These are phyloP conservation scores for Suhomyces emberorum DNA, from an alignment of 805 yeast species.

Conservation along the genomic window DNA sequence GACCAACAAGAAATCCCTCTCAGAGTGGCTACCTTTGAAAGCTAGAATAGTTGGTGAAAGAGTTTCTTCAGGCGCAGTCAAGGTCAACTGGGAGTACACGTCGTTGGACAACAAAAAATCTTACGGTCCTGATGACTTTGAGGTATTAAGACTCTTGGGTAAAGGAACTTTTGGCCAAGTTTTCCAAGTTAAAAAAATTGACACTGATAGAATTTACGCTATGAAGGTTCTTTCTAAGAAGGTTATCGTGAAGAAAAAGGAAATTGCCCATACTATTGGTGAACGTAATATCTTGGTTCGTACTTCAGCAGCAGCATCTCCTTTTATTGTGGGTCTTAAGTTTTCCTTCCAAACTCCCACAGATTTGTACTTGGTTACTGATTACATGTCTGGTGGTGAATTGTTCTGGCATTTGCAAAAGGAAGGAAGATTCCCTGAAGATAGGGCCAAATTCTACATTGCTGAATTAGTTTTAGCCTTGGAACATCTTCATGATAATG, in stretches of 20 bases:
- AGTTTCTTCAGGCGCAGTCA: constrained; percentile 71
- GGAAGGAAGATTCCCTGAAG: constrained; percentile 91
- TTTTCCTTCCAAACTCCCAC: constrained; percentile 94
- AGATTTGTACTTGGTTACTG: constrained; percentile 90
- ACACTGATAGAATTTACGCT: constrained; percentile 88
- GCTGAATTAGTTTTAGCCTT: constrained; percentile 92
- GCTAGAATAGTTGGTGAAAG: constrained; percentile 74
- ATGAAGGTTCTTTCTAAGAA: constrained; percentile 96
- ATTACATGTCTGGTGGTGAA: constrained; percentile 98
- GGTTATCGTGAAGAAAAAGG: constrained; percentile 94
- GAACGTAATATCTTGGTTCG: constrained; percentile 93
- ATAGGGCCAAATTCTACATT: constrained; percentile 92
- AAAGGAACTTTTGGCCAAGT: constrained; percentile 98
- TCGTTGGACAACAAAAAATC: constrained; percentile 66
- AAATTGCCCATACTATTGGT: constrained; percentile 96
- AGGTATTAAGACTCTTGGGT: constrained; percentile 84
- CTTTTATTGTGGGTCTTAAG: constrained; percentile 94
- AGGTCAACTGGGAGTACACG: constrained; percentile 67
- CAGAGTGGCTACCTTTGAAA: constrained; percentile 72
- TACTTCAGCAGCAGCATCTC: constrained; percentile 81
- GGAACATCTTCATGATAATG: constrained; percentile 93
- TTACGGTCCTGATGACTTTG: constrained; percentile 93
- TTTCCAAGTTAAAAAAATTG: constrained; percentile 89
- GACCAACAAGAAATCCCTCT: constrained; percentile 40
- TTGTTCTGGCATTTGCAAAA: constrained; percentile 95